Evolutionary conservation across 495 filamentous ascomycete species (phyloP), one percentile per base, ranked within the genome.

Genomic region (Tuber aestivum): DNA sequence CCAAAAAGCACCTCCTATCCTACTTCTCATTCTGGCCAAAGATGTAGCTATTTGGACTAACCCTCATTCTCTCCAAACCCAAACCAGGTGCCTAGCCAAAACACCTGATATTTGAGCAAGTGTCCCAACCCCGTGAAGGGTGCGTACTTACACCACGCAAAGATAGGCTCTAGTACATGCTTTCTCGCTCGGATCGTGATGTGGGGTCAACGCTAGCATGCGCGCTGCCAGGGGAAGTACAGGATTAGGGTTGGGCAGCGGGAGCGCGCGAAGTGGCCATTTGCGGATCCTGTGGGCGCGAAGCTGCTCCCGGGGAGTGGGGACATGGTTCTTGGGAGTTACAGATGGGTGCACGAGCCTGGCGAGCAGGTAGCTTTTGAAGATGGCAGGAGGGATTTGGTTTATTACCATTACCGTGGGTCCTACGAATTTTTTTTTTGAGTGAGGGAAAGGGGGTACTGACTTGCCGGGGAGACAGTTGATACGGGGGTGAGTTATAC

Each of bases 381-480:
- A 41, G 80, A 75, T 44, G 82, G 79, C 5, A 72, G 69, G 10
- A 80, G 79, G 70, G 86, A 87, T 81, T 83, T 87, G 69, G 78
- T 87, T 23, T 88, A 87, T 40, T 87, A 86, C 80, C 86, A 87
- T 78, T 87, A 87, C 69, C 78, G 85, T 87, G 74, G 77, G 85
- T 83, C 3, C 72, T n/a, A 0, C 38, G 42, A 20, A 40, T 21
- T 42, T 27, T 56, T 27, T 56, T 20, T 50, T 10, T 32, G 35
- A 32, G 37, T 16, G 14, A 18, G 20, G 23, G 27, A 21, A 3
- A 23, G 37, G 37, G 32, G 37, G 45, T 56, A 73, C 73, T 40
- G 38, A 74, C 74, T 72, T 83, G 70, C 2, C 70, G 23, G 41
- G 10, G 21, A 0, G 27, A 18, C 71, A 86, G 85, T 87, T 69